Base-by-base conservation (phyloP, 2,329 filamentous ascomycete genomes). In the Fusarium sarcochroum region DNA sequence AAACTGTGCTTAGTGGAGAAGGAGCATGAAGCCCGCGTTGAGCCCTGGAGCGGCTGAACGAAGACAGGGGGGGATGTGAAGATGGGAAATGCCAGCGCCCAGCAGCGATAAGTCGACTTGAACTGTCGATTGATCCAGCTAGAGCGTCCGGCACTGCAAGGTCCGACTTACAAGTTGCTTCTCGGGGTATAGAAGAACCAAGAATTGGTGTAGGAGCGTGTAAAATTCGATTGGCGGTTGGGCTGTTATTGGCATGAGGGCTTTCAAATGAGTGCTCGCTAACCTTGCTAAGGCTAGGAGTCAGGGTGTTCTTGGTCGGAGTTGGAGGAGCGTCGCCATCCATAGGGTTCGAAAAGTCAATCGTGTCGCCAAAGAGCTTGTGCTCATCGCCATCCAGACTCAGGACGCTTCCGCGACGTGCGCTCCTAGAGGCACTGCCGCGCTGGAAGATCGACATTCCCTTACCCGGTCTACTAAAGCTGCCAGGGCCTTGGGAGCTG, bases 241-340 rank as follows among this genome's bases (percentile, higher is more conserved):
- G 84, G 46, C 73, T 75, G n/a, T 64, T 58, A 15, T 65, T 71
- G 18, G 54, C 58, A 13, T 55, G 58, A 11, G 57, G 57, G 62
- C 82, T 85, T 51, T 85, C 84, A 14, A 82, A 73, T 9, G 79
- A 79, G 37, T 78, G 73, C 58, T 80, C 78, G 61, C 79, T 79
- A 23, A 78, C 71, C 42, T 79, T 77, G 64, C 75, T 77, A 55
- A 80, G 72, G 66, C 79, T 86, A 72, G 79, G 81, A 40, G 78
- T 82, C 56, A 80, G 80, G 61, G 76, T 82, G 69, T 89, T 89
- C 79, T 97, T 98, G 1, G 96, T 98, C 1, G 96, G 96, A 2
- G 96, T 99, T 1, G 95, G 94, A n/a, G 95, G 94, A 58, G 95
- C 84, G 49, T 97, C 94, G 38, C 82, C 85, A 30, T 80, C 76